Evolutionary conservation across 1,139 yeast genomes (phyloP).

Genomic region (Taphrina confusa): DNA sequence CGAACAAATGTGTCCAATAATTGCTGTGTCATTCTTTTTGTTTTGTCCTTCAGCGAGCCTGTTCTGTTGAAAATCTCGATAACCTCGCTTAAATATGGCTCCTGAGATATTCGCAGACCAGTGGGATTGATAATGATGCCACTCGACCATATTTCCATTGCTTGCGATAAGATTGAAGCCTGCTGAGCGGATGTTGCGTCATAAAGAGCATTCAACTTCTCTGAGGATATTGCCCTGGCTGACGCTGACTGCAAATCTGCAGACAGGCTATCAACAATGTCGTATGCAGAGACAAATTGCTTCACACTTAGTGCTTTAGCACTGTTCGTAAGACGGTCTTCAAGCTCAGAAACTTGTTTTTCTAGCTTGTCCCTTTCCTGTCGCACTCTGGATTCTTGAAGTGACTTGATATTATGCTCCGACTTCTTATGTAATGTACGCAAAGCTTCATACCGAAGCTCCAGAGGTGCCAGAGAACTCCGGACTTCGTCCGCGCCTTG

Average conservation of each 20-base stretch:
- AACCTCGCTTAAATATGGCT: background rate
- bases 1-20: background rate
- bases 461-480: background rate
- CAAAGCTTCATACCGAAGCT: background rate
- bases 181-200: background rate
- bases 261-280: background rate
- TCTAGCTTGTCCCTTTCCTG: background rate
- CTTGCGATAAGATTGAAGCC: background rate
- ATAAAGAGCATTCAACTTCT: background rate
- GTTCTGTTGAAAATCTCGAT: background rate
- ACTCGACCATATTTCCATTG: background rate
- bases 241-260: background rate
- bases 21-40: background rate
- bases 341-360: background rate
- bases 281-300: background rate
- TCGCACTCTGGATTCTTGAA: background rate
- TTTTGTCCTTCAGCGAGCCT: background rate
- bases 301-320: background rate
- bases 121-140: background rate
- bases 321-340: background rate
- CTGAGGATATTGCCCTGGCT: background rate
- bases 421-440: background rate
- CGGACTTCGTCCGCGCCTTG: background rate
- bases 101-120: background rate
- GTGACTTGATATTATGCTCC: background rate